Base-by-base conservation (phyloP, 2,329 filamentous ascomycete species). In the Conoideocrella luteorostrata region DNA sequence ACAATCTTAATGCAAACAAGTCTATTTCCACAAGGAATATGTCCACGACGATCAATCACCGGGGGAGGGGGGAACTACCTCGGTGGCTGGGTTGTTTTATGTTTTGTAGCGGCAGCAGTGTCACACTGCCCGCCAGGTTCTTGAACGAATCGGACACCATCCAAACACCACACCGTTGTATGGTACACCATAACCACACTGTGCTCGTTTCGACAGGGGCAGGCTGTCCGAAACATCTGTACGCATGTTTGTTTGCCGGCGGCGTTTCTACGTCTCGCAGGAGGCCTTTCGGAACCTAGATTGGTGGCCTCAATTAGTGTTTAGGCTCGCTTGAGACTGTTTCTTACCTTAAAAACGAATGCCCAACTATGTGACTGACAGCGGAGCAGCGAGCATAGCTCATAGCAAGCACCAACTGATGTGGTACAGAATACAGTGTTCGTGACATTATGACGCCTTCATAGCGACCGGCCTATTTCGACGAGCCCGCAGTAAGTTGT, bases 1-100 rank as follows among this genome's bases (percentile, higher is more conserved):
- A 34, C 41, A 44, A 44, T 45, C 48, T 48, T 44, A 43, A 41
- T 45, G 48, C 43, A 47, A 46, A 39, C 41, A 48, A 50, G 46
- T 48, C 46, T 50, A 50, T 48, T 43, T 46, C 34, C 21, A 44
- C 28, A 20, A 41, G 45, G 45, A 41, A 47, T 45, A 33, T 36
- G 22, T 28, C 29, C 21, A 34, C 17, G 23, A 28, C 15, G 15
- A 26, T 36, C 40, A 29, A 26, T 22, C 22, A 26, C n/a, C n/a
- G 26, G 35, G 20, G 5, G 11, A 36, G 12, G 10, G 13, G 11
- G 22, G 34, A n/a, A 10, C 21, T n/a, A 15, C 34, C 20, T 26
- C 22, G 35, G 35, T 38, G 35, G 35, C 15, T 23, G 36, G 21
- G 36, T 38, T n/a, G n/a, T 15, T 38, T 28, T n/a, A n/a, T n/a